phyloP scores from a whole-genome alignment of 345 rosid genomes.

The Aquilaria yunnanensis region DNA sequence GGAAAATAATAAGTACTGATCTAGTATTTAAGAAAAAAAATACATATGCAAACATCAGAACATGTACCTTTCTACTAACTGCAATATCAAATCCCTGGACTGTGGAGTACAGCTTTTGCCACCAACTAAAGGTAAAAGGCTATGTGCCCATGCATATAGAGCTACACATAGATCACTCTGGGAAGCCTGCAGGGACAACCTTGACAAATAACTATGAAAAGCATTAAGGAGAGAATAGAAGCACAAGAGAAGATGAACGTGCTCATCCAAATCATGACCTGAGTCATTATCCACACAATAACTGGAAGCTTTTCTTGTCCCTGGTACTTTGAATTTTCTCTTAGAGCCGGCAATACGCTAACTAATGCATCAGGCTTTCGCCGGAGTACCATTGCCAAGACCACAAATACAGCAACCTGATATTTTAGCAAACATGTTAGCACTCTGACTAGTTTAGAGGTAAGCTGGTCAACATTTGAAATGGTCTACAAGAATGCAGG shows the following conservation, averaged over 20 bases:
- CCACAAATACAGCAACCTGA: slow-evolving; percentile 79
- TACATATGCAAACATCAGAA: background rate
- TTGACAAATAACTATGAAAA: slow-evolving; percentile 8
- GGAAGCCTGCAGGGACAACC: slow-evolving; percentile 37
- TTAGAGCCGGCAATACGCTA: slow-evolving; percentile 41
- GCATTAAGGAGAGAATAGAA: background rate
- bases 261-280: slow-evolving; percentile 32
- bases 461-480: too few relatives aligned
- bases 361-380: slow-evolving; percentile 72
- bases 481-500: too few relatives aligned
- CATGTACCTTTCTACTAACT: slow-evolving; percentile 43
- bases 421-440: slow-evolving; percentile 6
- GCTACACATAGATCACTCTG: slow-evolving; percentile 71
- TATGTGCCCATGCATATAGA: slow-evolving; percentile 51
- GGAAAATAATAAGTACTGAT: background rate
- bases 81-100: slow-evolving; percentile 71
- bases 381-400: slow-evolving; percentile 61
- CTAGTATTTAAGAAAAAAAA: background rate
- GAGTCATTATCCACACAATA: slow-evolving; percentile 64
- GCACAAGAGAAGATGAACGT: background rate
- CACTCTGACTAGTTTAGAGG: background rate
- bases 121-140: slow-evolving; percentile 45
- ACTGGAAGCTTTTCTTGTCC: slow-evolving; percentile 77
- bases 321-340: slow-evolving; percentile 60
- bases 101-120: slow-evolving; percentile 55